Percentiles rank a stretch among this genome's conserved stretches.
phyloP scores from a whole-genome alignment of 805 yeast genomes.

The Wickerhamiella bombiphila region DNA sequence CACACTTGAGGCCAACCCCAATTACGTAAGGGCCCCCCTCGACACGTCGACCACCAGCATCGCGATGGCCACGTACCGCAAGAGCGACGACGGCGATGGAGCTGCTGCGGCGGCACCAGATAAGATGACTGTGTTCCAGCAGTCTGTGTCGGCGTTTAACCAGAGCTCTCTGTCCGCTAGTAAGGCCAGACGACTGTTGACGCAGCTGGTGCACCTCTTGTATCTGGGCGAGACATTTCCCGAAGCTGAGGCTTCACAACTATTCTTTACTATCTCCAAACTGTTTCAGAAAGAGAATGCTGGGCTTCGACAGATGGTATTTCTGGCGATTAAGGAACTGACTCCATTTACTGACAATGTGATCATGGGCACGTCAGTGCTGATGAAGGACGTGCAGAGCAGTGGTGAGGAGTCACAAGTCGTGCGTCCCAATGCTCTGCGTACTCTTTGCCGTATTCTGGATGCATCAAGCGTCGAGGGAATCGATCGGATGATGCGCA shows the following conservation, averaged over 20 bases:
- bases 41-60: too few relatives aligned
- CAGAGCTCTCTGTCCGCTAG: conserved; percentile 79
- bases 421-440: conserved; percentile 86
- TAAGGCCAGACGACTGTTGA: conserved; percentile 68
- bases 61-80: neutral
- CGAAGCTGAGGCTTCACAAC: conserved; percentile 73
- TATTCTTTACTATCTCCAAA: conserved; percentile 88
- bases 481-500: conserved; percentile 82
- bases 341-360: conserved; percentile 76
- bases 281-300: conserved; percentile 85
- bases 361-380: conserved; percentile 93
- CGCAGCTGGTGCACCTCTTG: conserved; percentile 68
- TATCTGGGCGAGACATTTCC: conserved; percentile 82
- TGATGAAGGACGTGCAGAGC: conserved; percentile 91
- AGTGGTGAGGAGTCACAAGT: conserved; percentile 41
- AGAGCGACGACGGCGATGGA: conserved; percentile 54
- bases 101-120: conserved; percentile 69
- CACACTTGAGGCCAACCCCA: too few relatives aligned
- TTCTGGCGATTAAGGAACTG: conserved; percentile 85
- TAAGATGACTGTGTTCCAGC: conserved; percentile 95
- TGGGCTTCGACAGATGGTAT: conserved; percentile 79
- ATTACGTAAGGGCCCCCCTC: too few relatives aligned
- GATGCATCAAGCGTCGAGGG: conserved; percentile 79
- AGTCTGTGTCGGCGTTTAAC: conserved; percentile 83
- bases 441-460: conserved; percentile 78